Evolutionary conservation across 768 basidiomycete species (phyloP).

Genomic region (Termitomyces sp.): DNA sequence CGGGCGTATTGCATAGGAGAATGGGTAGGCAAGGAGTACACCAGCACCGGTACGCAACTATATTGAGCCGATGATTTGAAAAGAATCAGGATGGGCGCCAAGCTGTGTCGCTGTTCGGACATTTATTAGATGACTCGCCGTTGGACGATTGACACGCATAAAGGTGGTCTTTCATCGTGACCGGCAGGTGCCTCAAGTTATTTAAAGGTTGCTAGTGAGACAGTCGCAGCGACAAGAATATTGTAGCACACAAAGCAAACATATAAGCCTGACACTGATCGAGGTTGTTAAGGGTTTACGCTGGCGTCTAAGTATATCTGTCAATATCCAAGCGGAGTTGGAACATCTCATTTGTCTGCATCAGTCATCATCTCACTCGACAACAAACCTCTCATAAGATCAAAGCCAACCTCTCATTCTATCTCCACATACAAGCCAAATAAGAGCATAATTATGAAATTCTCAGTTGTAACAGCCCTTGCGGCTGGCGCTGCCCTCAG

Average conservation of each 20-base stretch:
- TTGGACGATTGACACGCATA: not conserved
- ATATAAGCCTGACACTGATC: not conserved
- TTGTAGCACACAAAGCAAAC: not conserved
- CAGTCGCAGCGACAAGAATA: not conserved
- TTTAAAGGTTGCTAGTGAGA: not conserved
- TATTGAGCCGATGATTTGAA: not conserved
- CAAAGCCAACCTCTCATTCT: not conserved
- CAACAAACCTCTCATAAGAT: not conserved
- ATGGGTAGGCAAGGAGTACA: not conserved
- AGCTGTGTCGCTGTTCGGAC: not conserved
- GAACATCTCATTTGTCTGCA: not conserved
- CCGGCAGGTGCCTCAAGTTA: not conserved
- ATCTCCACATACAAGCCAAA: not conserved
- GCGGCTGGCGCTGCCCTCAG: slow-evolving; percentile 31
- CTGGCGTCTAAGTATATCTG: not conserved
- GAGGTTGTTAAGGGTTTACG: not conserved
- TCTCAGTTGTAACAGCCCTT: slow-evolving; percentile 19
- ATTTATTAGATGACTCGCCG: not conserved
- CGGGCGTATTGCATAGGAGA: not conserved
- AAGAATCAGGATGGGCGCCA: not conserved
- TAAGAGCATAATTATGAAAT: slow-evolving; percentile 9
- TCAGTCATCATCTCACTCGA: not conserved
- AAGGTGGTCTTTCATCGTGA: no score
- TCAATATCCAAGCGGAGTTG: not conserved
- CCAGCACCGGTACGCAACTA: not conserved